Evolutionary conservation across 768 basidiomycete species (phyloP).

Genomic region (Lanmaoa rubissima): DNA sequence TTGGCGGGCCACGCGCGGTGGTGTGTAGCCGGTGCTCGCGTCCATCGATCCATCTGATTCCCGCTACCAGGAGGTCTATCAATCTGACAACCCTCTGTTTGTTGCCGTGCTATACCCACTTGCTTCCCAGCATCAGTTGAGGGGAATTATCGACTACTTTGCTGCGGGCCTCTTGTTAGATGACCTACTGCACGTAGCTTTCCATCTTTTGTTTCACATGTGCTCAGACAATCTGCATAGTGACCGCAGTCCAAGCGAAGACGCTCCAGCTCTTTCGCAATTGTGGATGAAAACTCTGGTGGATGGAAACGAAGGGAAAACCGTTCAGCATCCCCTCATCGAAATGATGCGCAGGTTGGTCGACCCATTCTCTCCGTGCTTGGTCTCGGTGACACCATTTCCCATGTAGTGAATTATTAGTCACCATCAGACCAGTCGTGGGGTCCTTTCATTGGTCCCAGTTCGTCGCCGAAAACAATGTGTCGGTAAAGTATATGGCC

Average conservation of each 20-base stretch:
- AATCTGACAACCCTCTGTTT: no score
- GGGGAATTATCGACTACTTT: background rate
- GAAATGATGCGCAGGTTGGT: conserved; percentile 13
- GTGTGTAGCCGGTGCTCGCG: no score
- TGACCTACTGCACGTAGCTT: background rate
- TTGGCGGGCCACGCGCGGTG: no score
- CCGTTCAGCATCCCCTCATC: background rate
- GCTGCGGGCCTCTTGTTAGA: background rate
- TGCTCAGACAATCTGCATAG: background rate
- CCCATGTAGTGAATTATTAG: conserved; percentile 4
- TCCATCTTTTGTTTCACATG: background rate
- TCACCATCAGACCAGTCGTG: background rate
- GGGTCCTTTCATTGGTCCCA: conserved; percentile 14
- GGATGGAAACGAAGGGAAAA: background rate
- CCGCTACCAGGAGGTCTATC: no score
- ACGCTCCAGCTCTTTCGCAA: background rate
- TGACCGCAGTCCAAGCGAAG: background rate
- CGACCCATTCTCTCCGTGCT: background rate
- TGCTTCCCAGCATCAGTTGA: background rate
- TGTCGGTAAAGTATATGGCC: background rate
- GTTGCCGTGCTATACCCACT: background rate
- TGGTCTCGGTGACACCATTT: background rate
- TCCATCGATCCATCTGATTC: no score
- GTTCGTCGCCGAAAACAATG: conserved; percentile 2
- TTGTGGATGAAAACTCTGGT: background rate